phyloP scores from a whole-genome alignment of 768 basidiomycete genomes.

The Rhizopogon salebrosus region DNA sequence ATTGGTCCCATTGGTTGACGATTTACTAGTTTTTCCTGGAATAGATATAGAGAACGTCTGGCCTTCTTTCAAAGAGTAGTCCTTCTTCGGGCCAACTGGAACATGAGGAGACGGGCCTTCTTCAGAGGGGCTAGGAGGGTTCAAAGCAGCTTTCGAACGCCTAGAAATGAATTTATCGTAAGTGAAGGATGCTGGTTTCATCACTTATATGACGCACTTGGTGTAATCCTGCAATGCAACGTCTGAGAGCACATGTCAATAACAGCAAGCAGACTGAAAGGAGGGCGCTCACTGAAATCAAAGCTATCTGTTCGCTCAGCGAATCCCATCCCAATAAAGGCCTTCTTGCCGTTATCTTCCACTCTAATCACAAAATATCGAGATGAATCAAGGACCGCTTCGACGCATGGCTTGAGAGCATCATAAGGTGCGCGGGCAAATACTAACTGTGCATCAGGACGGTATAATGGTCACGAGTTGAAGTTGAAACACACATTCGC shows the following conservation, averaged over 20 bases:
- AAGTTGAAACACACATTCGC: conserved; percentile 53
- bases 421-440: conserved; percentile 88
- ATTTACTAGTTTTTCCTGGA: conserved; percentile 62
- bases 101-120: conserved; percentile 58
- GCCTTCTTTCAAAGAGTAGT: conserved; percentile 91
- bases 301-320: conserved; percentile 84
- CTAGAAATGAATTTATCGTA: conserved; percentile 27
- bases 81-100: conserved; percentile 81
- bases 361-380: conserved; percentile 92
- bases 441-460: conserved; percentile 38
- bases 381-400: conserved; percentile 92
- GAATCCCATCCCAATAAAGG: conserved; percentile 94
- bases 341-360: conserved; percentile 82
- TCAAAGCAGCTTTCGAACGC: conserved; percentile 58
- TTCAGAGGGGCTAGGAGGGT: conserved; percentile 41
- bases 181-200: not conserved
- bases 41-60: conserved; percentile 92
- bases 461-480: conserved; percentile 6
- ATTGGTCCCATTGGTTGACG: conserved; percentile 26
- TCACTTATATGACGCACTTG: conserved; percentile 44
- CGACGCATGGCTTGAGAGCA: conserved; percentile 74
- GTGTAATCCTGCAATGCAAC: conserved; percentile 84
- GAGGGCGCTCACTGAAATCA: conserved; percentile 71
- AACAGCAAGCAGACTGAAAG: not conserved
- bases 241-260: conserved; percentile 39